These are phyloP conservation scores for Starmerella vaccinii DNA, from an alignment of 805 yeast species.

Conservation along the genomic window DNA sequence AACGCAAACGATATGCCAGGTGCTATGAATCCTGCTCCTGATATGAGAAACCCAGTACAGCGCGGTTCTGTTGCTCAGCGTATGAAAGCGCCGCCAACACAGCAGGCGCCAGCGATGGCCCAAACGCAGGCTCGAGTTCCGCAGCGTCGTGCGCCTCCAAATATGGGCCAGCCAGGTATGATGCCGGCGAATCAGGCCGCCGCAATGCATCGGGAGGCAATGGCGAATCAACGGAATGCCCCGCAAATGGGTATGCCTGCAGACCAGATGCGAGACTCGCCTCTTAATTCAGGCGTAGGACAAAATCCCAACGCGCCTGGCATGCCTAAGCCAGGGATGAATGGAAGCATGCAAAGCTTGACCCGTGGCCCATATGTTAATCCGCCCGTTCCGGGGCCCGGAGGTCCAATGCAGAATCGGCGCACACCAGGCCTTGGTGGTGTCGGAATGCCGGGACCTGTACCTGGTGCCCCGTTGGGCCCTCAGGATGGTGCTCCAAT, in stretches of 20 bases:
- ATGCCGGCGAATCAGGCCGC: background rate
- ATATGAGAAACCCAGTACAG: background rate
- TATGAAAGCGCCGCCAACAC: background rate
- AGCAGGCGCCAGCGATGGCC: background rate
- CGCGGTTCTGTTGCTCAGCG: background rate
- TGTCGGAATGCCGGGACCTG: background rate
- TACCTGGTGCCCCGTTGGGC: background rate
- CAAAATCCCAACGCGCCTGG: background rate
- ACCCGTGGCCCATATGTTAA: background rate
- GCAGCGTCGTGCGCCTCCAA: slow-evolving; percentile 2
- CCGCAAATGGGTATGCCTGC: background rate
- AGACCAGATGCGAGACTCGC: background rate
- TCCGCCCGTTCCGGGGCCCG: background rate
- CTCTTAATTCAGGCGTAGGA: no score
- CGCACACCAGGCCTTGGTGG: background rate
- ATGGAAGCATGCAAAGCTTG: background rate
- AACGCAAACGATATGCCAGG: background rate
- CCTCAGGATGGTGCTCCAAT: background rate
- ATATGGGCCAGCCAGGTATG: background rate
- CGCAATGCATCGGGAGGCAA: background rate
- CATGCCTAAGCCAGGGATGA: background rate
- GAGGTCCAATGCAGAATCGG: background rate
- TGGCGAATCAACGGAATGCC: background rate
- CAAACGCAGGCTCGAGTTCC: background rate
- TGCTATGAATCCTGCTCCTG: background rate